A percentile compares a stretch with the other conserved stretches of the same genome.
Conservation (phyloP, 176 grass and related monocot species). For the Oryza coarctata region DNA sequence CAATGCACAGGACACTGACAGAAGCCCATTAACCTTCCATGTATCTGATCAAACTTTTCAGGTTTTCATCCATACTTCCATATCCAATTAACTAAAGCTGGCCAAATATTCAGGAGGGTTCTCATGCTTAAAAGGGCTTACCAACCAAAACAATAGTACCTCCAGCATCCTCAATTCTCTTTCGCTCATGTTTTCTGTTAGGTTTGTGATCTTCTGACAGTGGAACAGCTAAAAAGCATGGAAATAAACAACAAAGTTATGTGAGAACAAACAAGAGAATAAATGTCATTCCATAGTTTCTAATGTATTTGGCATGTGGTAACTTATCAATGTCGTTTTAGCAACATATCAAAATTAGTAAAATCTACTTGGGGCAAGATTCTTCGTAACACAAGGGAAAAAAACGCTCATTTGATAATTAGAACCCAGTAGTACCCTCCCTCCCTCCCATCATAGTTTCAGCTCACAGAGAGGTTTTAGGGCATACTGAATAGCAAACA, state of each 20-base stretch:
- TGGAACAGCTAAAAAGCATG: constrained; percentile 62
- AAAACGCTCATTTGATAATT: background rate
- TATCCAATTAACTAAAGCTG: constrained; percentile 4
- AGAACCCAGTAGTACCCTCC: background rate
- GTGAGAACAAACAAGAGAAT: constrained; percentile 10
- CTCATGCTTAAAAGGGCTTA: constrained; percentile 39
- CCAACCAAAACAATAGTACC: constrained; percentile 68
- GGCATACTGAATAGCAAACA: background rate
- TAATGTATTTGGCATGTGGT: background rate
- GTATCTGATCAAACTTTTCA: constrained; percentile 46
- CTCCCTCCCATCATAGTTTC: no score
- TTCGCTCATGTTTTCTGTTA: constrained; percentile 70
- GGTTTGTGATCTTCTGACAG: constrained; percentile 90
- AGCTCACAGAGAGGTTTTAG: background rate
- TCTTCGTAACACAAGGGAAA: background rate
- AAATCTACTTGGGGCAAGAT: background rate
- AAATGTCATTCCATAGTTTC: constrained; percentile 1
- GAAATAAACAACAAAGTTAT: constrained; percentile 20
- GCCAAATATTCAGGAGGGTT: background rate
- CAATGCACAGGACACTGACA: constrained; percentile 78
- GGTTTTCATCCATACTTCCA: background rate
- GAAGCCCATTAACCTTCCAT: constrained; percentile 72
- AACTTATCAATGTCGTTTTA: constrained; percentile 16
- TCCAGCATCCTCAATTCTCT: constrained; percentile 80
- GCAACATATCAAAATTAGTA: constrained; percentile 1